Base-by-base conservation (phyloP, 805 yeast genomes). In the Cyberlindnera lachancei region DNA sequence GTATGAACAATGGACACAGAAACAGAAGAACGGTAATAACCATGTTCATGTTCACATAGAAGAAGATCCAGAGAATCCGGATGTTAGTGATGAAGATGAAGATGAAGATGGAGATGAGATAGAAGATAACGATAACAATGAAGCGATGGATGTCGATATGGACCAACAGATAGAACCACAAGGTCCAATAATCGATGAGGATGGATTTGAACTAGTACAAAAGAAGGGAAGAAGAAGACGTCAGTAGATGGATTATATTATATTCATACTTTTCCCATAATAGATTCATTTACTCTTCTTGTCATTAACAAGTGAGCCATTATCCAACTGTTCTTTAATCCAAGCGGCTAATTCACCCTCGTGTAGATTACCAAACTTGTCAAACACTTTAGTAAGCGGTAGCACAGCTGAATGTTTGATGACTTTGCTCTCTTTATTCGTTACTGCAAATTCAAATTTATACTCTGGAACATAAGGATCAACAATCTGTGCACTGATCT, bases 181-280 rank as follows among this genome's bases (percentile, higher is more conserved):
- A 19, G 82, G 68, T 9, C 94, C 95, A 2, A 53, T 81, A 8
- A 68, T 90, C 7, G 97, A 90, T 52, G 97, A 90, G 21, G 97
- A 90, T 52, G 98, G 97, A 1, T 90, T 90, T 51, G 92, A 87
- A 46, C 58, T 86, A 39, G 96, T 90, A 4, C 86, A 78, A 48
- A 78, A 73, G 50, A 77, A 74, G 50, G 77, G 82, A n/a, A 67
- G 69, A 55, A 68, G 70, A 55, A 28, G 19, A 15, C 24, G 18
- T 17, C 20, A 28, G 13, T 12, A 9, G 10, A 24, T 23, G n/a
- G 3, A 23, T 12, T 23, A 23, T 8, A 23, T 23, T 12, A 10
- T 23, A 12, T 23, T 12, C 13, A 12, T 10, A 12, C 13, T 14
- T n/a, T 5, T 22, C 6, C 13, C 14, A 22, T n/a, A 6, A 22